A percentile compares a stretch with the other conserved stretches of the same genome.
These are phyloP conservation scores for Dorcoceras hygrometricum DNA, from an alignment of 257 asterid genomes.

Conservation along the genomic window DNA sequence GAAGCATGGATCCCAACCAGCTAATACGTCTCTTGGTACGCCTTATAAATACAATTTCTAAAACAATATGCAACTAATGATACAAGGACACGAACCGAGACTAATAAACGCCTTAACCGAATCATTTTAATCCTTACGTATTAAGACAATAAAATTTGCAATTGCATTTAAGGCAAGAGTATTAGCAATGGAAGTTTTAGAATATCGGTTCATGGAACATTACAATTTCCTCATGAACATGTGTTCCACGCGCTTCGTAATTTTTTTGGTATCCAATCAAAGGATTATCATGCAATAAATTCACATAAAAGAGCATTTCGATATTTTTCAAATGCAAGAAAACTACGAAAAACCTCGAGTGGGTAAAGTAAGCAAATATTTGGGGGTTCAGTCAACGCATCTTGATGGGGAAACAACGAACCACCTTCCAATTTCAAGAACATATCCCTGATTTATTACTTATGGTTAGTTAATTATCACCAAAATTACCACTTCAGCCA, in stretches of 20 bases:
- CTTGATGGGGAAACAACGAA: too few relatives aligned
- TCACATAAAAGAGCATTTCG: not conserved
- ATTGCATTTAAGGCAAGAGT: constrained; percentile 5
- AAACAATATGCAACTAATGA: not conserved
- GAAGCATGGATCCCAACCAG: not conserved
- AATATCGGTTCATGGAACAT: not conserved
- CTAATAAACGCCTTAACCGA: not conserved
- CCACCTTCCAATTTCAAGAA: not conserved
- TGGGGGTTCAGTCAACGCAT: not conserved
- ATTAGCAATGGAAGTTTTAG: not conserved
- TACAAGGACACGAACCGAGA: not conserved
- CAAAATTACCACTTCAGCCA: not conserved
- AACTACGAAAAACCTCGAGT: not conserved
- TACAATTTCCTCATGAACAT: constrained; percentile 2
- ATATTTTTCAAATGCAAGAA: not conserved
- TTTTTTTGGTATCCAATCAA: not conserved
- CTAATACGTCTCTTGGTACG: not conserved
- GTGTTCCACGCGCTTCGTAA: not conserved
- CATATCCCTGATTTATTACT: not conserved
- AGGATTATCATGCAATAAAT: not conserved
- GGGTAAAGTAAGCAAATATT: not conserved
- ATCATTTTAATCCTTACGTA: not conserved
- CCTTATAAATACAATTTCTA: not conserved
- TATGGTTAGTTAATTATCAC: too few relatives aligned
- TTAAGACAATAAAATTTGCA: not conserved